Evolutionary conservation across 148 eudicot species (phyloP), one percentile per base, ranked within the genome.

Genomic region (Nyssa sinensis): DNA sequence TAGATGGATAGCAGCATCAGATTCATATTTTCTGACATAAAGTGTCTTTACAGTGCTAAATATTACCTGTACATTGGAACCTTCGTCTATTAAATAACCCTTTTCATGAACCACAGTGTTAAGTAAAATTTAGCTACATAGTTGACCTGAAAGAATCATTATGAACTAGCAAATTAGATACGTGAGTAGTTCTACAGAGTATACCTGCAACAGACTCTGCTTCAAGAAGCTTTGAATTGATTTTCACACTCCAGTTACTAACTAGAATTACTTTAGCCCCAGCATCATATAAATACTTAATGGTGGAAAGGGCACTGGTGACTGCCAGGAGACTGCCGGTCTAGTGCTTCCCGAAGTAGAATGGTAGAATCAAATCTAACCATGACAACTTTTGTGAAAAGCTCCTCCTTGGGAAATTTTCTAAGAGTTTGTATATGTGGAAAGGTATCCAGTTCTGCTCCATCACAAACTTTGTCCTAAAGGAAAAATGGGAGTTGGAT

Each of bases 291-390:
- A 93, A 31, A 41, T 86, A 84, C 77, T 80, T 85, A 57, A 93
- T 89, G 60, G 96, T 89, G 30, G 75, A 80, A 55, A 84, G 64
- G 27, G 90, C 86, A 76, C 62, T 83, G 70, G 29, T 69, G 74
- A 78, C 47, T 60, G 75, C 60, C 30, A 72, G 67, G n/a, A 79
- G 75, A 68, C 59, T 72, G 69, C 73, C 65, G 76, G 62, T 78
- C 79, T 77, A 77, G 70, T 30, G 71, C 71, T 74, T 77, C 74
- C 30, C 39, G 72, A 67, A 89, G 81, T 64, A 93, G 47, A 69
- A 88, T 79, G 69, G 81, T 66, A n/a, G 88, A 80, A 85, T 93
- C 96, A 79, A 91, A 87, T 82, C 98, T 86, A 75, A 89, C 91
- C 89, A 93, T 59, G 73, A 89, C 90, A 60, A 83, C 83, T 75